A percentile compares a stretch with the other conserved stretches of the same genome.
These are phyloP conservation scores for Myochromella boudieri DNA, from an alignment of 768 basidiomycete species.

Conservation along the genomic window DNA sequence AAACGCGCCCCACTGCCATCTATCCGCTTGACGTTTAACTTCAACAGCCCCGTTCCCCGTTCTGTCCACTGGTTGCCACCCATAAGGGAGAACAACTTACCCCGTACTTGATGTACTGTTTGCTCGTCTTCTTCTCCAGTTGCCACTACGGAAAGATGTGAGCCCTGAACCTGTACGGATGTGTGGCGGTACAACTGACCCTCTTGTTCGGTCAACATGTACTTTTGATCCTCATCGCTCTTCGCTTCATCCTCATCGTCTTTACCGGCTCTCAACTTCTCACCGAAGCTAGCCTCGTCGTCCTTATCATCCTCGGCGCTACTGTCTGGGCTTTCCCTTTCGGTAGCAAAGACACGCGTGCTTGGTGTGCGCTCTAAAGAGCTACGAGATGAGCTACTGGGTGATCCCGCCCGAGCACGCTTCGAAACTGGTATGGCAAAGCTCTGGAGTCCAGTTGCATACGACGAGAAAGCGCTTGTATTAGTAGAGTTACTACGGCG, in stretches of 20 bases:
- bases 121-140: constrained; percentile 86
- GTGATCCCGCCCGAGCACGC: constrained; percentile 53
- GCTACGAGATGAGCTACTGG: constrained; percentile 42
- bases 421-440: constrained; percentile 54
- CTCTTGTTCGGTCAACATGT: constrained; percentile 67
- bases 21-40: constrained; percentile 61
- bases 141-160: constrained; percentile 41
- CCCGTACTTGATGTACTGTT: constrained; percentile 73
- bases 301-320: constrained; percentile 48
- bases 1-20: constrained; percentile 73
- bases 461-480: constrained; percentile 60
- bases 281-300: constrained; percentile 55
- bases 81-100: constrained; percentile 68
- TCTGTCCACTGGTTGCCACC: constrained; percentile 74
- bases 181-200: constrained; percentile 36
- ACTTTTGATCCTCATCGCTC: constrained; percentile 49
- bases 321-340: constrained; percentile 34
- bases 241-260: constrained; percentile 55
- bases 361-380: constrained; percentile 40
- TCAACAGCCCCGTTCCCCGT: constrained; percentile 69
- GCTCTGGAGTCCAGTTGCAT: constrained; percentile 50
- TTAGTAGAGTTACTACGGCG: constrained; percentile 42
- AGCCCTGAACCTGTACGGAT: background rate
- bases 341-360: constrained; percentile 22
- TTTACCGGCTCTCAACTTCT: constrained; percentile 61